Conservation (phyloP, 2,329 filamentous ascomycete genomes). For the Elsinoe batatas region DNA sequence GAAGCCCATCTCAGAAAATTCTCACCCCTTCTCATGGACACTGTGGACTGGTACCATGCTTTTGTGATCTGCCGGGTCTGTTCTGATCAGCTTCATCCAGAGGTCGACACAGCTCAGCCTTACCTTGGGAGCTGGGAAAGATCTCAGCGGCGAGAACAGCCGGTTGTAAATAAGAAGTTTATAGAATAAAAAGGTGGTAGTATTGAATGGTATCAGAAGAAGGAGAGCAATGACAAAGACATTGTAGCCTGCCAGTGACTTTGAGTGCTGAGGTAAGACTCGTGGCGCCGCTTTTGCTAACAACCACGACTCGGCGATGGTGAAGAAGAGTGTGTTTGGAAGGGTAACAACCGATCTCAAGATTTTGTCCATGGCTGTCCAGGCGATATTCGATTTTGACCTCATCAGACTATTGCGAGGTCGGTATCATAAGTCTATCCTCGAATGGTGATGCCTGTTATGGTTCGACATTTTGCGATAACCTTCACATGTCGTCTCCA, state of each 20-base stretch:
- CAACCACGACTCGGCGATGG: not conserved
- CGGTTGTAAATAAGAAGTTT: not conserved
- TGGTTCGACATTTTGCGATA: not conserved
- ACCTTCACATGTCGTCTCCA: not conserved
- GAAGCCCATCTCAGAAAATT: slow-evolving; percentile 1
- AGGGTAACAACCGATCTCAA: not conserved
- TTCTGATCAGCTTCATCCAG: not conserved
- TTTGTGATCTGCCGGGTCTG: not conserved
- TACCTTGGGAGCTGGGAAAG: not conserved
- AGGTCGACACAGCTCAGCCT: not conserved
- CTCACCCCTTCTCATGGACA: not conserved
- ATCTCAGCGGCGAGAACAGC: not conserved
- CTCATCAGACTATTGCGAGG: not conserved
- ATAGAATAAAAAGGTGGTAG: not conserved
- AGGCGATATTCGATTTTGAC: too few relatives aligned
- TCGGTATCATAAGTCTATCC: not conserved
- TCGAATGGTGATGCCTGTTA: not conserved
- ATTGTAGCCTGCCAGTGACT: not conserved
- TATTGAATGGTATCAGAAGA: not conserved
- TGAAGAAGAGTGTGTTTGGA: not conserved
- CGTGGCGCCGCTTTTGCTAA: not conserved
- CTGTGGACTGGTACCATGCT: not conserved
- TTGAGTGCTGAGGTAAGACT: not conserved
- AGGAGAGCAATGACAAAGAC: not conserved
- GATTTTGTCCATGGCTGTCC: not conserved